A percentile compares a stretch with the other conserved stretches of the same genome.
Conservation (phyloP, 164 flowering plant genomes). For the grape (Vitis vinifera) region DNA sequence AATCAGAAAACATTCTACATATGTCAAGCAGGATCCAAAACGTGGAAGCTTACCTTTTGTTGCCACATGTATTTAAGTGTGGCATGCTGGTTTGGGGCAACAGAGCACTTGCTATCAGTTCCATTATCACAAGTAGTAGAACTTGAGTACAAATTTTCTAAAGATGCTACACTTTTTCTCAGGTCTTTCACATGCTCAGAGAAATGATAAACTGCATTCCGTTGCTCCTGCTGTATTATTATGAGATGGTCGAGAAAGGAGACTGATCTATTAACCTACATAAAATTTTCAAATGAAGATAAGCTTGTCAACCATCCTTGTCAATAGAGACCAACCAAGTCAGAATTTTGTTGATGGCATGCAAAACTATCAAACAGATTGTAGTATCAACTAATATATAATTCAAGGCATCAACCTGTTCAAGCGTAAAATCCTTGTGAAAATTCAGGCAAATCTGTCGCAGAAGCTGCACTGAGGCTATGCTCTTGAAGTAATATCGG, state of each 20-base stretch:
- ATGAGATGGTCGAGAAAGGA: slow-evolving; percentile 75
- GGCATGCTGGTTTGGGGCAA: slow-evolving; percentile 43
- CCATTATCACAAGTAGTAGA: slow-evolving; percentile 16
- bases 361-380: no score
- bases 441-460: slow-evolving; percentile 54
- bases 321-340: no score
- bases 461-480: slow-evolving; percentile 60
- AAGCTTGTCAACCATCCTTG: no score
- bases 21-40: background rate
- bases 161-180: slow-evolving; percentile 28
- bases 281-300: background rate
- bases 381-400: no score
- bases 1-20: background rate
- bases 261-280: slow-evolving; percentile 53
- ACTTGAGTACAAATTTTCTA: slow-evolving; percentile 34
- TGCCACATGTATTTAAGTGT: slow-evolving; percentile 72
- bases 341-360: no score
- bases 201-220: slow-evolving; percentile 52
- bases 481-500: slow-evolving; percentile 66
- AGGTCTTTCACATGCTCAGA: slow-evolving; percentile 41
- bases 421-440: slow-evolving; percentile 67
- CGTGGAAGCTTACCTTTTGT: slow-evolving; percentile 61
- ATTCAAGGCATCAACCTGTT: slow-evolving; percentile 48
- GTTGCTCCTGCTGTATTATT: slow-evolving; percentile 70
- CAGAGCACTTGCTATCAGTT: slow-evolving; percentile 16